Evolutionary conservation across 1,139 yeast genomes (phyloP).

Genomic region (Dujonia santamariae): DNA sequence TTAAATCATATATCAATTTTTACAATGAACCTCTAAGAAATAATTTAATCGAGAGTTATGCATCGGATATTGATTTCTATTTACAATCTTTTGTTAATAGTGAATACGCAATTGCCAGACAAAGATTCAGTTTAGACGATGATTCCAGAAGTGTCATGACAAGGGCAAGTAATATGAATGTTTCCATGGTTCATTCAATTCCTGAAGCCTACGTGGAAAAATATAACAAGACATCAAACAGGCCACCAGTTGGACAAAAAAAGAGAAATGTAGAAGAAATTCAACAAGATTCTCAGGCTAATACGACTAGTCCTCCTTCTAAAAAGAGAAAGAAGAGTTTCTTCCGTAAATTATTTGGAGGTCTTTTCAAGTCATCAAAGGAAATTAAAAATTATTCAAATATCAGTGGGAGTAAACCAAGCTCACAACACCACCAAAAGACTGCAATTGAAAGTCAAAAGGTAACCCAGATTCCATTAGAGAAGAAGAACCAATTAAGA

Average conservation of each 20-base stretch:
- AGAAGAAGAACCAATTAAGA: no score
- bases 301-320: neutral
- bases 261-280: neutral
- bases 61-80: slow-evolving; percentile 22
- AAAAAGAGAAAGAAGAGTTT: slow-evolving; percentile 6
- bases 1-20: slow-evolving; percentile 20
- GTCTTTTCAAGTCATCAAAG: slow-evolving; percentile 5
- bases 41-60: slow-evolving; percentile 20
- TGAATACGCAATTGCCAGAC: neutral
- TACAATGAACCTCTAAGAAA: slow-evolving; percentile 13
- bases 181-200: slow-evolving; percentile 6
- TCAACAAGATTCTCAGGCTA: neutral
- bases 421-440: no score
- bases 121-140: neutral
- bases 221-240: slow-evolving; percentile 1
- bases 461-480: no score
- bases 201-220: slow-evolving; percentile 8
- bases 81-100: slow-evolving; percentile 12
- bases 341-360: slow-evolving; percentile 6
- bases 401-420: no score
- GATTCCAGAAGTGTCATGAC: slow-evolving; percentile 5
- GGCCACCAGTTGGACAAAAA: slow-evolving; percentile 1
- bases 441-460: no score
- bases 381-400: no score
- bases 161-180: slow-evolving; percentile 4